phyloP scores from a whole-genome alignment of 257 asterid species.

The Solanum appendiculatum region DNA sequence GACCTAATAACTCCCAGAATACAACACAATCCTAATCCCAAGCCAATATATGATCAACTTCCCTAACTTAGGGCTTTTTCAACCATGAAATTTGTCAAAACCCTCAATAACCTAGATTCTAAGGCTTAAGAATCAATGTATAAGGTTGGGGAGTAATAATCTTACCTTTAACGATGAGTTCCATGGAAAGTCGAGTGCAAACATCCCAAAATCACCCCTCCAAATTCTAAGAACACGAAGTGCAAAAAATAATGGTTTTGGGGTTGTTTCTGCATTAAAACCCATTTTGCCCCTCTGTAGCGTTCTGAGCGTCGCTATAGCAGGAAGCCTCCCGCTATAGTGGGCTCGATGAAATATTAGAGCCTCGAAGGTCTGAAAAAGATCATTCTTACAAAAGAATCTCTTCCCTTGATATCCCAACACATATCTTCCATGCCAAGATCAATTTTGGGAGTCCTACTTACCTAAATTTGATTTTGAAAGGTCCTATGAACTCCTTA shows the following conservation, averaged over 20 bases:
- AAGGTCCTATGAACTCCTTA: not conserved
- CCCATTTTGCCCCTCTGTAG: not conserved
- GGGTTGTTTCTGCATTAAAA: too few species aligned
- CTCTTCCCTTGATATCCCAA: not conserved
- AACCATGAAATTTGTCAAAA: not conserved
- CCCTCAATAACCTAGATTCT: not conserved
- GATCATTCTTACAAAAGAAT: too few species aligned
- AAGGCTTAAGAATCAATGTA: not conserved
- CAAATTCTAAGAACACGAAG: not conserved
- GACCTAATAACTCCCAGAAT: not conserved
- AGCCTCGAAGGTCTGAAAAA: not conserved
- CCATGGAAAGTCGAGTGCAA: too few species aligned
- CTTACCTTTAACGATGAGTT: not conserved
- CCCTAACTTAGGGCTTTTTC: not conserved
- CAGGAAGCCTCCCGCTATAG: too few species aligned
- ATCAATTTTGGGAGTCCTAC: not conserved
- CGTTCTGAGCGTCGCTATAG: not conserved
- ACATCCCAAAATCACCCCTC: not conserved
- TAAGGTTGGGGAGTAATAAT: not conserved
- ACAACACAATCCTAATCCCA: not conserved
- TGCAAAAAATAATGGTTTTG: not conserved
- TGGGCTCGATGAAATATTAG: not conserved
- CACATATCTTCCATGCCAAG: not conserved
- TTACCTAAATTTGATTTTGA: not conserved
- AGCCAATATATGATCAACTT: not conserved